phyloP scores from a whole-genome alignment of 768 basidiomycete genomes.

The Agaricus sinodeliciosus region DNA sequence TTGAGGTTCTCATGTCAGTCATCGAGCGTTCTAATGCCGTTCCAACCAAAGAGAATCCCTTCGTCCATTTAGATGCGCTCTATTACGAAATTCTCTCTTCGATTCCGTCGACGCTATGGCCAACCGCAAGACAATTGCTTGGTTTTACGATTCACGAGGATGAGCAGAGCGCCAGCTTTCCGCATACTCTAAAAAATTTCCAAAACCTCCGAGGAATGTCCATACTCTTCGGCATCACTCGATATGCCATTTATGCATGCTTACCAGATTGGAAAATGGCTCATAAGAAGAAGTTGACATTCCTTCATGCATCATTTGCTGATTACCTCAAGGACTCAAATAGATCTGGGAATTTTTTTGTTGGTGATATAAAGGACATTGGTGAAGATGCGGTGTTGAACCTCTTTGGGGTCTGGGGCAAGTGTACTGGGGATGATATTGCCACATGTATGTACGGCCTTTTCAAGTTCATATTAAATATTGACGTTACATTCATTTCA shows the following conservation, averaged over 20 bases:
- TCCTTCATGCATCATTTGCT: constrained; percentile 32
- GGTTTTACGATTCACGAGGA: not conserved
- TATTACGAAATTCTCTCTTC: not conserved
- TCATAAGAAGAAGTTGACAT: not conserved
- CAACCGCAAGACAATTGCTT: not conserved
- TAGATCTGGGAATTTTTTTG: not conserved
- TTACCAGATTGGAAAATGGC: not conserved
- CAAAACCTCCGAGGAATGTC: not conserved
- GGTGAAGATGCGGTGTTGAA: not conserved
- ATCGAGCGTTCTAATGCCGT: not conserved
- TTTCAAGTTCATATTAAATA: too few relatives aligned
- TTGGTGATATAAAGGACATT: constrained; percentile 7
- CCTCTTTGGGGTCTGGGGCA: not conserved
- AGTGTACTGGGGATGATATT: too few relatives aligned
- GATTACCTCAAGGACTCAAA: not conserved
- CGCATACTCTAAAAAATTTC: not conserved
- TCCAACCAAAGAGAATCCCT: not conserved
- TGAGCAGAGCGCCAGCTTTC: too few relatives aligned
- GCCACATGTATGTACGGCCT: too few relatives aligned
- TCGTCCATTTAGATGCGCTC: not conserved
- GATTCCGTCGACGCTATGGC: not conserved
- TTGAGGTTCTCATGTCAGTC: not conserved
- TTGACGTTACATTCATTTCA: too few relatives aligned
- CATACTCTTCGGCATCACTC: not conserved
- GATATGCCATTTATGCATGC: not conserved